Evolutionary conservation across 179 eudicot species (phyloP), one percentile per base, ranked within the genome.

Genomic region (Vitellaria paradoxa): DNA sequence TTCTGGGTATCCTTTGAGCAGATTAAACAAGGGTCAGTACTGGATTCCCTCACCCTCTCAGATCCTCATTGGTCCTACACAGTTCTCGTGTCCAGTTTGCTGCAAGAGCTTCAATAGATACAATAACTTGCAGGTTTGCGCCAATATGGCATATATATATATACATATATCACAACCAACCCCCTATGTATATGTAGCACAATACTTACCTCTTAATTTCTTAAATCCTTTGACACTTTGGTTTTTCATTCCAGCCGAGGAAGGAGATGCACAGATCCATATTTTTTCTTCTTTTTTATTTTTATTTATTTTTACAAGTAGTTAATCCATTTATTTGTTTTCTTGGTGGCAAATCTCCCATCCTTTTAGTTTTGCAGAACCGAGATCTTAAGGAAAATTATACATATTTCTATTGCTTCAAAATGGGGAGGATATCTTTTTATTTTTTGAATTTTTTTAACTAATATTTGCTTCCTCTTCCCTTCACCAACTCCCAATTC

Each of bases 41-140:
- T 88, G 94, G 94, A 88, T 90, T 81, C 94, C 94, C 47, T 84
- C 90, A 7, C 87, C 92, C 77, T 81, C 89, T 47, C 94, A 90
- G 76, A 90, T 90, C 68, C 89, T 88, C 61, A 87, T 72, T 81
- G 94, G 94, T 53, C 94, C 94, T 37, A 85, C 87, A 17, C 94
- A 90, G 75, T 90, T 90, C 72, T 82, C 92, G 26, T 90, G 94
- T 73, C 88, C 85, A 79, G 85, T 90, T 84, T 90, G 94, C 62
- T 82, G 59, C 84, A 90, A 90, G 80, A 79, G 83, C 74, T 90
- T 90, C 73, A 90, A 87, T 84, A 84, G 93, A 85, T 90, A 88
- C 86, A 90, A 90, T 66, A 90, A 90, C 75, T 85, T 90, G 21
- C 94, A 90, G 92, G 76, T 72, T 7, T 50, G 55, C 55, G 2